Conservation (phyloP, 495 filamentous ascomycete species). For the Penicillium herquei region DNA sequence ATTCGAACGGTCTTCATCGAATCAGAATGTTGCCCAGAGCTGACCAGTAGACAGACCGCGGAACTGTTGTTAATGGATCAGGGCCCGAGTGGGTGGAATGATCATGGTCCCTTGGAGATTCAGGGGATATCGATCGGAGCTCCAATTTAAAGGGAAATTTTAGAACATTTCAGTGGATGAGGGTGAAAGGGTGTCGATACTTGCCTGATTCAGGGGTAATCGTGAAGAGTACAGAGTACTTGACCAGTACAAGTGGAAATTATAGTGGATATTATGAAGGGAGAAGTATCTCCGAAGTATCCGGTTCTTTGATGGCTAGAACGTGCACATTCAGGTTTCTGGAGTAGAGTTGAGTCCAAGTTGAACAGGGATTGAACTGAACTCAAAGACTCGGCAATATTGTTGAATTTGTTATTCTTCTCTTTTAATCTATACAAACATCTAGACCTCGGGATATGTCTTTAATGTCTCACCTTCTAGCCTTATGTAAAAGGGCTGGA, state of each 20-base stretch:
- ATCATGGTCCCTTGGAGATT: conserved; percentile 3
- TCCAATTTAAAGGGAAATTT: conserved; percentile 9
- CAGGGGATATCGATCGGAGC: conserved; percentile 3
- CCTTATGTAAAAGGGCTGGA: too few species aligned
- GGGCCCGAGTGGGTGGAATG: conserved; percentile 20
- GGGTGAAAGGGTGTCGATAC: background rate
- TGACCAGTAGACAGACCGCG: conserved; percentile 11
- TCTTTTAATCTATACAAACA: too few species aligned
- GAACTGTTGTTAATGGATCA: conserved; percentile 17
- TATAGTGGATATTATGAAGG: background rate
- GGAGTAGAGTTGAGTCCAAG: too few species aligned
- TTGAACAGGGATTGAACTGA: too few species aligned
- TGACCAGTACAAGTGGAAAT: background rate
- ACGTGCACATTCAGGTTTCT: too few species aligned
- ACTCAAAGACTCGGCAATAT: too few species aligned
- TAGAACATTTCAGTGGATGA: background rate
- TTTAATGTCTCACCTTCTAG: too few species aligned
- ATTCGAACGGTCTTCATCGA: background rate
- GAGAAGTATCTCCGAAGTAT: background rate
- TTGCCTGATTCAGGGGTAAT: background rate
- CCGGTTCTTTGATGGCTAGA: background rate
- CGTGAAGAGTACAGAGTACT: background rate
- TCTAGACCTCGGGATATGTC: too few species aligned
- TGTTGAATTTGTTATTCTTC: too few species aligned
- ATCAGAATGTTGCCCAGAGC: conserved; percentile 4